A percentile compares a stretch with the other conserved stretches of the same genome.
phyloP scores from a whole-genome alignment of 1,284 basidiomycete species.

The Puccinia polysora region DNA sequence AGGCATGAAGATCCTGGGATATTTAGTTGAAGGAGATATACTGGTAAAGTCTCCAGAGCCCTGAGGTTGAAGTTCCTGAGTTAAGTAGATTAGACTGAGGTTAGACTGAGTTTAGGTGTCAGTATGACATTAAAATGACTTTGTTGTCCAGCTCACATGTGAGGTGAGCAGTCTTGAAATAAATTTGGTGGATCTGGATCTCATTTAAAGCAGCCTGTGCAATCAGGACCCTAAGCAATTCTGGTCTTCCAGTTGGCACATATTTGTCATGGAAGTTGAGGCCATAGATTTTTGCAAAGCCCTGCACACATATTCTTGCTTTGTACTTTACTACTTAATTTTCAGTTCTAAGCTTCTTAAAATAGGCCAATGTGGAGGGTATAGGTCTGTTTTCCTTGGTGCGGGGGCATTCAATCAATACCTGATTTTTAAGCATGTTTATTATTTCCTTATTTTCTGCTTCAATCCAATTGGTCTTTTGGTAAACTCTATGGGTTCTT shows the following conservation, averaged over 20 bases:
- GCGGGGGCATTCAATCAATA: too few relatives aligned
- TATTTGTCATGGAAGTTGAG: neutral
- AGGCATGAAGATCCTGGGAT: too few relatives aligned
- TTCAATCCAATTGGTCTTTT: too few relatives aligned
- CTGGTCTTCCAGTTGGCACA: neutral
- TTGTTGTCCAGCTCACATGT: neutral
- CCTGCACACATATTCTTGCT: neutral
- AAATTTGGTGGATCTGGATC: neutral
- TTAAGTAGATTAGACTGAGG: too few relatives aligned
- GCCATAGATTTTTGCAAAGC: neutral
- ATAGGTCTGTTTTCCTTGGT: too few relatives aligned
- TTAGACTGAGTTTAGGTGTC: too few relatives aligned
- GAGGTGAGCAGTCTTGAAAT: neutral
- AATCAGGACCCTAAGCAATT: neutral
- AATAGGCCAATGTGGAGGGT: neutral
- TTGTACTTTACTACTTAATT: neutral
- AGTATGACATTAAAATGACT: too few relatives aligned
- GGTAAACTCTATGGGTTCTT: neutral
- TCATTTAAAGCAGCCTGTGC: neutral
- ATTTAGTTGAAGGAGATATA: too few relatives aligned
- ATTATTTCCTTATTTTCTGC: neutral
- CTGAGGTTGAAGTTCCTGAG: too few relatives aligned
- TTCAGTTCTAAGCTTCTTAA: neutral
- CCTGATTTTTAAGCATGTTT: too few relatives aligned
- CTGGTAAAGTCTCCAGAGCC: too few relatives aligned